A percentile compares a stretch with the other conserved stretches of the same genome.
phyloP scores from a whole-genome alignment of 495 filamentous ascomycete genomes.

The Penicillium nucicola region DNA sequence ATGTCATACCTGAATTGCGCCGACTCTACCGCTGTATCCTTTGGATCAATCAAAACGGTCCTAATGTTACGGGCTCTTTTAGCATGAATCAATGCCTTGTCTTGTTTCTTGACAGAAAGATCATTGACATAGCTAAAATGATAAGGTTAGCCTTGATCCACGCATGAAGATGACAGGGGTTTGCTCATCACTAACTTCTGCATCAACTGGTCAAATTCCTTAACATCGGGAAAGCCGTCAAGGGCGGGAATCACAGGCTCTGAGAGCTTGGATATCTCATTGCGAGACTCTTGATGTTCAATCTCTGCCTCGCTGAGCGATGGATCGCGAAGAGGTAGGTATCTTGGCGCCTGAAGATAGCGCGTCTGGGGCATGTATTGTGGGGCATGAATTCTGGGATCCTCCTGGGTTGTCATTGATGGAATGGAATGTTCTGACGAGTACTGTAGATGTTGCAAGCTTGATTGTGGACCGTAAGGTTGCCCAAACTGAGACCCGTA shows the following conservation, averaged over 20 bases:
- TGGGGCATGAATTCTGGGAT: constrained; percentile 28
- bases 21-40: constrained; percentile 56
- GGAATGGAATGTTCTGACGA: constrained; percentile 32
- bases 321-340: constrained; percentile 34
- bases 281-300: constrained; percentile 43
- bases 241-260: constrained; percentile 42
- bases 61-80: constrained; percentile 52
- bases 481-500: constrained; percentile 34
- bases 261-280: constrained; percentile 41
- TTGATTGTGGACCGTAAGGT: constrained; percentile 33
- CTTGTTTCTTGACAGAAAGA: constrained; percentile 56
- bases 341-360: constrained; percentile 34
- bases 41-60: constrained; percentile 52
- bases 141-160: neutral
- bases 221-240: constrained; percentile 51
- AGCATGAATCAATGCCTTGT: constrained; percentile 57
- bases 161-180: neutral
- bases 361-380: constrained; percentile 36
- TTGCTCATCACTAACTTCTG: constrained; percentile 38
- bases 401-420: constrained; percentile 30
- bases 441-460: constrained; percentile 32
- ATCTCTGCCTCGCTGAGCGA: constrained; percentile 31
- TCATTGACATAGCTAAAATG: constrained; percentile 44
- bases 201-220: constrained; percentile 53
- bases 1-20: constrained; percentile 51